Conservation (phyloP, 257 asterid genomes). For the Petunia secreta region DNA sequence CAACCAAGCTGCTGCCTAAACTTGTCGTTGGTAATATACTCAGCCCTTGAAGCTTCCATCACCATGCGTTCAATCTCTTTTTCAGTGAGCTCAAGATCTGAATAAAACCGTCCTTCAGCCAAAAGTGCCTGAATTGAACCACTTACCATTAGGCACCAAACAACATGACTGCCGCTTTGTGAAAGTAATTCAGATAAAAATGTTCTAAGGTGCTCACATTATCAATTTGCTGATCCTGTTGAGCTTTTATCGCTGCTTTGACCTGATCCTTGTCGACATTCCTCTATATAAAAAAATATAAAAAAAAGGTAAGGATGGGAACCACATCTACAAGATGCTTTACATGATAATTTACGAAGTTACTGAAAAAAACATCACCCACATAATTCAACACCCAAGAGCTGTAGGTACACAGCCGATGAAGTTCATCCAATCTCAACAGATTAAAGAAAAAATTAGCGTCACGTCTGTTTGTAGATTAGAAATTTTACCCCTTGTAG, state of each 20-base stretch:
- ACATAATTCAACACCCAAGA: background rate
- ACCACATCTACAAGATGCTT: background rate
- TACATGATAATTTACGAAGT: background rate
- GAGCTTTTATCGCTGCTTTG: slow-evolving; percentile 97
- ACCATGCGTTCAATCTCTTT: slow-evolving; percentile 98
- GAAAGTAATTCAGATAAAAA: background rate
- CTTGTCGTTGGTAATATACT: slow-evolving; percentile 70
- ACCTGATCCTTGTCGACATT: slow-evolving; percentile 83
- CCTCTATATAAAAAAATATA: slow-evolving; percentile 47
- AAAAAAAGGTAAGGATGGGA: background rate
- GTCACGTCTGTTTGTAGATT: background rate
- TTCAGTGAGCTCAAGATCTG: slow-evolving; percentile 97
- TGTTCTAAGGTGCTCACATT: slow-evolving; percentile 46
- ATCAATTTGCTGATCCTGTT: slow-evolving; percentile 98
- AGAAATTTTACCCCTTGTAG: slow-evolving; percentile 75
- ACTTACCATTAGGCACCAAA: slow-evolving; percentile 14
- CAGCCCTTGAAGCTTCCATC: slow-evolving; percentile 96
- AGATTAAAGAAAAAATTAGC: background rate
- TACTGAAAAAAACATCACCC: background rate
- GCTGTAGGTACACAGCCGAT: background rate
- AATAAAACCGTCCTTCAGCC: slow-evolving; percentile 96
- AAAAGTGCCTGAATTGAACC: slow-evolving; percentile 73
- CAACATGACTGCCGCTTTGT: background rate
- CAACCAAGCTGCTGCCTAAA: slow-evolving; percentile 64
- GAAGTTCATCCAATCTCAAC: background rate